Conservation (phyloP, 2,329 filamentous ascomycete species). For the Thelonectria olida region DNA sequence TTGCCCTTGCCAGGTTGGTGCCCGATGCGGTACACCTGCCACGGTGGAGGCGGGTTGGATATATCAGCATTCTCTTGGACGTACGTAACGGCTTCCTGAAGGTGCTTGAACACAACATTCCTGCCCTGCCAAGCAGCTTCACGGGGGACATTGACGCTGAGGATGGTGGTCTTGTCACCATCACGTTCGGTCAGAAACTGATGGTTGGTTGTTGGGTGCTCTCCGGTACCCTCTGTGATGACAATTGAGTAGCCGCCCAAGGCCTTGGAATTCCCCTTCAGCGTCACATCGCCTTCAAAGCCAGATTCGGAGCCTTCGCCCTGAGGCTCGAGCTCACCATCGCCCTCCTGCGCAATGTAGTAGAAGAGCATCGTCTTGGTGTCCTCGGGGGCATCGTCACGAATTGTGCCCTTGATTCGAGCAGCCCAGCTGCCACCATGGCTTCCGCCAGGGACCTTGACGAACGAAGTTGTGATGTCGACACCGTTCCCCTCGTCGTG, state of each 20-base stretch:
- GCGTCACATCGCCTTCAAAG: slow-evolving; percentile 68
- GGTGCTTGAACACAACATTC: slow-evolving; percentile 64
- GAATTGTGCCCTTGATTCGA: slow-evolving; percentile 82
- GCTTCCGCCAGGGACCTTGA: slow-evolving; percentile 87
- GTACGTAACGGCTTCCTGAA: slow-evolving; percentile 60
- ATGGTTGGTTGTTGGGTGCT: slow-evolving; percentile 72
- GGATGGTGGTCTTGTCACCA: slow-evolving; percentile 78
- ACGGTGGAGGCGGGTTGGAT: slow-evolving; percentile 82
- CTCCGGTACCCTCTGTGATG: slow-evolving; percentile 74
- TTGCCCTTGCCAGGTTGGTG: slow-evolving; percentile 79
- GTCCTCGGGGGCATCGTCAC: slow-evolving; percentile 71
- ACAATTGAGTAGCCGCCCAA: slow-evolving; percentile 84
- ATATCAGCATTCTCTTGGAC: slow-evolving; percentile 58
- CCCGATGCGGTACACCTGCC: slow-evolving; percentile 82
- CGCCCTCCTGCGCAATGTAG: slow-evolving; percentile 84
- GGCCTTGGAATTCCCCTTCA: slow-evolving; percentile 75
- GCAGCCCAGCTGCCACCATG: slow-evolving; percentile 94
- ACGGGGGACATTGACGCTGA: slow-evolving; percentile 72
- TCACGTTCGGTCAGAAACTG: slow-evolving; percentile 74
- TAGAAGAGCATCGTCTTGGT: slow-evolving; percentile 83
- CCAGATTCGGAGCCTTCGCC: slow-evolving; percentile 61
- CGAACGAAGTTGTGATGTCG: slow-evolving; percentile 91
- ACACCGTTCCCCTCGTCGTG: slow-evolving; percentile 89
- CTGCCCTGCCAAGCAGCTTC: slow-evolving; percentile 88
- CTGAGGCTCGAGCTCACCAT: slow-evolving; percentile 67